Conservation (phyloP, 208 protist genomes). For the Acanthamoeba lenticulata region DNA sequence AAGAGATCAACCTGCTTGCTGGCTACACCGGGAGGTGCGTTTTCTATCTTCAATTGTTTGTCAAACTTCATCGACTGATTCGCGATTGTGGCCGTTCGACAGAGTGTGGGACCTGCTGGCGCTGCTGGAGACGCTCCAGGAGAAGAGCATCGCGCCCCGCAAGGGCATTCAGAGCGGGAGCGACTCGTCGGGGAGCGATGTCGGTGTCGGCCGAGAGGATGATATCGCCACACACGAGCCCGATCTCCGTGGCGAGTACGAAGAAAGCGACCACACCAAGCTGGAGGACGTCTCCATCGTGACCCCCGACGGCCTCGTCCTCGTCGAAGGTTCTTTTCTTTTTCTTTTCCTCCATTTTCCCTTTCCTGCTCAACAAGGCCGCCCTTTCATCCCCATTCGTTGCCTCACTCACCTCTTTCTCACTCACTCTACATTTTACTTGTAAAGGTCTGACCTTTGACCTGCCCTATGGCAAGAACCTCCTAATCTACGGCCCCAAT, state of each 20-base stretch:
- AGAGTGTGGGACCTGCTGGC: not conserved
- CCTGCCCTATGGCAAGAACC: constrained; percentile 59
- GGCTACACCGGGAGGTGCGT: constrained; percentile 36
- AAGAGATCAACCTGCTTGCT: constrained; percentile 21
- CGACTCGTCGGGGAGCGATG: not conserved
- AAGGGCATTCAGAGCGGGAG: no score
- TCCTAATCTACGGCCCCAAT: constrained; percentile 66
- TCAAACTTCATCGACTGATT: not conserved
- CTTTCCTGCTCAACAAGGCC: constrained; percentile 28
- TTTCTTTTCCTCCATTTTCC: no score
- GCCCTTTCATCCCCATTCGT: no score
- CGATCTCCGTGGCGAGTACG: not conserved
- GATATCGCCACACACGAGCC: not conserved
- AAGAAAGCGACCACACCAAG: constrained; percentile 20
- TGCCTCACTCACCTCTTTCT: not conserved
- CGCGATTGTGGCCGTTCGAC: no score
- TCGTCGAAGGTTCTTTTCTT: constrained; percentile 2
- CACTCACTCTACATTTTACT: not conserved
- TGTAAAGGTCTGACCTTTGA: not conserved
- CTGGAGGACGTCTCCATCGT: constrained; percentile 77
- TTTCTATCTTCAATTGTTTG: no score
- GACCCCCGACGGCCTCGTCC: constrained; percentile 74
- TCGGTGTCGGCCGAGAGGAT: not conserved
- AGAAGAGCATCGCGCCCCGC: not conserved
- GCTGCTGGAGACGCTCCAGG: not conserved